phyloP scores from a whole-genome alignment of 805 yeast genomes.

The Starmerella apis region DNA sequence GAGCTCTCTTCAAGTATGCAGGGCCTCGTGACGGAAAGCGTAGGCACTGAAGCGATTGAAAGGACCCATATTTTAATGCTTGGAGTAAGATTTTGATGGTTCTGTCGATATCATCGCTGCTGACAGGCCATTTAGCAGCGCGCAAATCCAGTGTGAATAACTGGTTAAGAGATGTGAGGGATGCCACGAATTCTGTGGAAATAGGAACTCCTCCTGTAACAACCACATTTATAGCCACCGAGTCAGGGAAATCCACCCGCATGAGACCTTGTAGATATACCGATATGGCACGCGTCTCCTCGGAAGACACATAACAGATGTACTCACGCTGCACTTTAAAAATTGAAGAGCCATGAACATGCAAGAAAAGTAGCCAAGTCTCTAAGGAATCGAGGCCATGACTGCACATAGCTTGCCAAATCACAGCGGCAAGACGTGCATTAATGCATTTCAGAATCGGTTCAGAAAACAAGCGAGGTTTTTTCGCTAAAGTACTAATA shows the following conservation, averaged over 20 bases:
- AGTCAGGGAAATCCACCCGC: background rate
- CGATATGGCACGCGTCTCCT: background rate
- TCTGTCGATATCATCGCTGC: conserved; percentile 9
- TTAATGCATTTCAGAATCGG: background rate
- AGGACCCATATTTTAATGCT: conserved; percentile 10
- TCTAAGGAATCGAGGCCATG: conserved; percentile 14
- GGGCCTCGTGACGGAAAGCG: conserved; percentile 19
- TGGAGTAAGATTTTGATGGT: conserved; percentile 5
- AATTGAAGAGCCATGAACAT: background rate
- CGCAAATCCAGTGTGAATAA: conserved; percentile 14
- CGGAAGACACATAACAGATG: background rate
- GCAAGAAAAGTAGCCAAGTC: conserved; percentile 13
- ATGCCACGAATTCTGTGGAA: background rate
- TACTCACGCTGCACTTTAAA: conserved; percentile 4
- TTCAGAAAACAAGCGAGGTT: background rate
- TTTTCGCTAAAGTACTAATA: background rate
- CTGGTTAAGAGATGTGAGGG: background rate
- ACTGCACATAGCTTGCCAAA: conserved; percentile 10
- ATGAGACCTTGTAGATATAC: conserved; percentile 1
- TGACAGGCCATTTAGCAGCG: conserved; percentile 11
- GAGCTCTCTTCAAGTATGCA: background rate
- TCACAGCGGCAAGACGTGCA: background rate
- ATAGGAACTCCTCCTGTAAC: background rate
- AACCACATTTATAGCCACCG: background rate
- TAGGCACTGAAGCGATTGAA: conserved; percentile 8